These are phyloP conservation scores for Clonostachys rosea DNA, from an alignment of 2,329 filamentous ascomycete genomes.

Conservation along the genomic window DNA sequence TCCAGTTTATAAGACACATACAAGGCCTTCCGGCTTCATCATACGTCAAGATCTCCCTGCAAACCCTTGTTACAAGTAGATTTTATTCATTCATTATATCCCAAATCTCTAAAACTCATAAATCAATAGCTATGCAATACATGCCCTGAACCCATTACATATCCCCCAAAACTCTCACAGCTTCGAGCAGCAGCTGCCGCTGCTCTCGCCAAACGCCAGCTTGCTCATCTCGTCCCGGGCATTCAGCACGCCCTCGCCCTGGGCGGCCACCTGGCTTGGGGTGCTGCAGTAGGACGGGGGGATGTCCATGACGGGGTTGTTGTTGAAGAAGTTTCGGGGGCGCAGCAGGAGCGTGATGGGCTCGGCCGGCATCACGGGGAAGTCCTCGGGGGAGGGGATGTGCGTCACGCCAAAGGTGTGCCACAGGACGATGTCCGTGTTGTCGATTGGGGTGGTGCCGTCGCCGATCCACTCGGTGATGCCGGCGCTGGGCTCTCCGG, in stretches of 20 bases:
- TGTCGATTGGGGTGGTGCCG: conserved; percentile 63
- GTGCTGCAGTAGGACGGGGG: conserved; percentile 70
- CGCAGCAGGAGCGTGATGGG: conserved; percentile 77
- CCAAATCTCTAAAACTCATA: no score
- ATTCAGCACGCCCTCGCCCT: conserved; percentile 29
- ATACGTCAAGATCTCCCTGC: no score
- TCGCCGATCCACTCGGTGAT: conserved; percentile 75
- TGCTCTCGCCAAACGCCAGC: conserved; percentile 18
- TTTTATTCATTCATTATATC: no score
- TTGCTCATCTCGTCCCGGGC: conserved; percentile 41
- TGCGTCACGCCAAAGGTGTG: conserved; percentile 91
- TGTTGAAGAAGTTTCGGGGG: conserved; percentile 77
- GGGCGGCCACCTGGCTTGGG: conserved; percentile 60
- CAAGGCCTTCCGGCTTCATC: no score
- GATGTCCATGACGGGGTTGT: conserved; percentile 77
- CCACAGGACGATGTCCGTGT: conserved; percentile 87
- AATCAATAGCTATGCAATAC: no score
- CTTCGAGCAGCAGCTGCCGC: background rate
- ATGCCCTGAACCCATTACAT: no score
- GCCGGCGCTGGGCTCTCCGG: conserved; percentile 69
- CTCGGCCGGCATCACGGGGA: conserved; percentile 86
- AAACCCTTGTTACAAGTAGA: no score
- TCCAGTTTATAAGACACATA: no score
- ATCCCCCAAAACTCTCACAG: background rate
- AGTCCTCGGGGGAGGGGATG: conserved; percentile 86